Evolutionary conservation across 495 filamentous ascomycete species (phyloP).

Genomic region (Tuber borchii): DNA sequence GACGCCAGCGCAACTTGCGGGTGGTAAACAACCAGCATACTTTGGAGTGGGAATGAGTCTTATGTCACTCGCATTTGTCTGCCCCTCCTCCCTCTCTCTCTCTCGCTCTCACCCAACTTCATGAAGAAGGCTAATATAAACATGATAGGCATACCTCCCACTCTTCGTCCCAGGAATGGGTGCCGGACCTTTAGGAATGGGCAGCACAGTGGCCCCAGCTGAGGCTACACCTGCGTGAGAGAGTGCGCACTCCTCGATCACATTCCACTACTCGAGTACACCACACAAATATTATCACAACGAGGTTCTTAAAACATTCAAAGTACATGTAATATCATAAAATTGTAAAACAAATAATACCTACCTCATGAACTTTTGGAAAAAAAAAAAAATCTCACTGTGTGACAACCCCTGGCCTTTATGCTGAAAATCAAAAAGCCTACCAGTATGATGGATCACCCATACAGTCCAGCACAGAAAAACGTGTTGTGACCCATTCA

Average conservation of each 20-base stretch:
- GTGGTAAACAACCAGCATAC: constrained; percentile 39
- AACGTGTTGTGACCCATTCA: neutral
- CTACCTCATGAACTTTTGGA: neutral
- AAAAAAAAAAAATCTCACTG: neutral
- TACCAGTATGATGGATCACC: neutral
- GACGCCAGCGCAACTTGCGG: constrained; percentile 32
- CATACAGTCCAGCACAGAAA: neutral
- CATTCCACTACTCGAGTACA: too few relatives aligned
- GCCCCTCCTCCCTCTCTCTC: neutral
- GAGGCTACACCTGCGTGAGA: constrained; percentile 12
- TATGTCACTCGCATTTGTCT: constrained; percentile 35
- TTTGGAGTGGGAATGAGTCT: constrained; percentile 39
- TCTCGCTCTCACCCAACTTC: neutral
- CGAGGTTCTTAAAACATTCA: constrained; percentile 7
- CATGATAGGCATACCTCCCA: constrained; percentile 26
- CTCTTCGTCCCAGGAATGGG: constrained; percentile 35
- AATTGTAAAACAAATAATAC: constrained; percentile 22
- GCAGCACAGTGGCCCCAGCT: constrained; percentile 20
- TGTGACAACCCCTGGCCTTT: neutral
- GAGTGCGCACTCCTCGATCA: neutral
- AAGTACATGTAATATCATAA: constrained; percentile 15
- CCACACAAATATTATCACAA: neutral
- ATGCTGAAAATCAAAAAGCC: neutral
- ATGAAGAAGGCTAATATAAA: neutral
- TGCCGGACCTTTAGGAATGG: constrained; percentile 9